These are phyloP conservation scores for Flaveria trinervia DNA, from an alignment of 129 eudicot species.

Conservation along the genomic window DNA sequence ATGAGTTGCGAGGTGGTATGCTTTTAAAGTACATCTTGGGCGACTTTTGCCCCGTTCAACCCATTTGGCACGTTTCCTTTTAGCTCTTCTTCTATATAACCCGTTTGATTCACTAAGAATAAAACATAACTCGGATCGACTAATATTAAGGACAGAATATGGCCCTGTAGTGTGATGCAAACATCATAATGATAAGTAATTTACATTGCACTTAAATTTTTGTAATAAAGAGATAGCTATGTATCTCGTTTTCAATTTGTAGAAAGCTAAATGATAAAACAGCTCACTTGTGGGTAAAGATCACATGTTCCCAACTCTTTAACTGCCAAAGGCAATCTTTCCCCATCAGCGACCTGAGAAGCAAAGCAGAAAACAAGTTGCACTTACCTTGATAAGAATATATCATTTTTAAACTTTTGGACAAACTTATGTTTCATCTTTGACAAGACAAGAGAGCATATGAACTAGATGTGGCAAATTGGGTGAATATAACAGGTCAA, in stretches of 20 bases:
- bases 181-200: constrained; percentile 11
- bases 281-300: constrained; percentile 86
- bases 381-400: constrained; percentile 5
- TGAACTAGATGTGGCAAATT: not conserved
- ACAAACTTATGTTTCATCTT: constrained; percentile 12
- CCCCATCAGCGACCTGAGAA: constrained; percentile 88
- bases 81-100: not conserved
- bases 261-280: not conserved
- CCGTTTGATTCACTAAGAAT: not conserved
- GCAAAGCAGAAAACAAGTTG: constrained; percentile 13
- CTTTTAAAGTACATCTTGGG: not conserved
- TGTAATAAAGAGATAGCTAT: not conserved
- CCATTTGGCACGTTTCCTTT: too few species aligned
- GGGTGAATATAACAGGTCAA: not conserved
- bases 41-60: too few species aligned
- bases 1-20: not conserved
- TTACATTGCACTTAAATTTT: not conserved
- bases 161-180: constrained; percentile 4
- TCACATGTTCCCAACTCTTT: constrained; percentile 94
- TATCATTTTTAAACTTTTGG: not conserved
- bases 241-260: constrained; percentile 1
- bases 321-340: constrained; percentile 90
- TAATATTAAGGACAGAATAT: not conserved
- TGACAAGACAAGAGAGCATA: constrained; percentile 19
- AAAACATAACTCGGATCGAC: not conserved